A percentile compares a stretch with the other conserved stretches of the same genome.
phyloP scores from a whole-genome alignment of 140 eudicot species.

The Flaveria floridana region DNA sequence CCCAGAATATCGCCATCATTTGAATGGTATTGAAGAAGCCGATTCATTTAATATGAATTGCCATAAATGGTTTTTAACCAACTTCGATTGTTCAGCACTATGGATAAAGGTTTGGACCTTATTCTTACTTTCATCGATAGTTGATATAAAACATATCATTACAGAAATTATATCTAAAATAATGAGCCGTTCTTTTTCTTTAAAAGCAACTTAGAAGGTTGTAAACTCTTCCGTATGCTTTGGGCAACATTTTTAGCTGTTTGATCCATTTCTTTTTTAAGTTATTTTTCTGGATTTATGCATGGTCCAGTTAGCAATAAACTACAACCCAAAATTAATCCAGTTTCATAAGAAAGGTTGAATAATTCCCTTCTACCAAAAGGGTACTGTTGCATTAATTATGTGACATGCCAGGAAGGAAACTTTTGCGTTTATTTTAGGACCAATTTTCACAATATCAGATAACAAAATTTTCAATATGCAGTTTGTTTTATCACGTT shows the following conservation, averaged over 20 bases:
- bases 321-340: neutral
- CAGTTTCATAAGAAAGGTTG: neutral
- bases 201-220: neutral
- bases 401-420: neutral
- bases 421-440: neutral
- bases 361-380: neutral
- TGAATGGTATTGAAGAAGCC: slow-evolving; percentile 90
- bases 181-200: neutral
- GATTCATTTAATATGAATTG: slow-evolving; percentile 94
- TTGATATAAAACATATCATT: neutral
- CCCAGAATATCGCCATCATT: slow-evolving; percentile 78
- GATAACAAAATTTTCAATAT: neutral
- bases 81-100: slow-evolving; percentile 91
- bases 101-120: slow-evolving; percentile 77
- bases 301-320: neutral
- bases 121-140: neutral
- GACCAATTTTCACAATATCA: slow-evolving; percentile 4
- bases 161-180: neutral
- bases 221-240: neutral
- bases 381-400: neutral
- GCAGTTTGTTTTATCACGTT: slow-evolving; percentile 2
- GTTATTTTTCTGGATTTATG: neutral
- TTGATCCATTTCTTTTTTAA: neutral
- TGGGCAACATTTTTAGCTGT: neutral
- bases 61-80: slow-evolving; percentile 92